Percentiles rank a stretch among this genome's conserved stretches.
phyloP scores from a whole-genome alignment of 306 rosid genomes.

The Dryas drummondii region DNA sequence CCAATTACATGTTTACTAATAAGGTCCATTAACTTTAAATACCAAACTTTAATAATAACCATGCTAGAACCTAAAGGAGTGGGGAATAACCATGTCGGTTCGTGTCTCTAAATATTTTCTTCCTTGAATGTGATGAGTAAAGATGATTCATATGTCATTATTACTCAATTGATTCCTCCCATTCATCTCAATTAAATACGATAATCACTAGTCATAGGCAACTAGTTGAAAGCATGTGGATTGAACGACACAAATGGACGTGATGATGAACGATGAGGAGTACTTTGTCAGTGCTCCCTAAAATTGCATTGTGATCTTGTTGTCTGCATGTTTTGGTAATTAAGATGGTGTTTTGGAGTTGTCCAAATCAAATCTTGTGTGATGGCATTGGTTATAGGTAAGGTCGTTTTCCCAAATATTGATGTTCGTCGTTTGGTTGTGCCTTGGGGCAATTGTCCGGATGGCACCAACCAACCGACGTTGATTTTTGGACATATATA shows the following conservation, averaged over 20 bases:
- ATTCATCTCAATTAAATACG: conserved; percentile 13
- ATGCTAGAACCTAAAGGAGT: too few relatives aligned
- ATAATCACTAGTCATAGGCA: conserved; percentile 23
- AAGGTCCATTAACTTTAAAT: too few relatives aligned
- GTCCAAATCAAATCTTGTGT: background rate
- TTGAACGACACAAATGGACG: conserved; percentile 16
- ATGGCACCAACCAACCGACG: background rate
- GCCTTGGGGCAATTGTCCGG: background rate
- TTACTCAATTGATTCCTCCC: background rate
- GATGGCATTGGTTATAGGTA: conserved; percentile 6
- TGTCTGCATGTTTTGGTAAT: background rate
- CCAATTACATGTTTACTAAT: too few relatives aligned
- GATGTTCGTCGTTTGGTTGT: conserved; percentile 10
- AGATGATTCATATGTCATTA: too few relatives aligned
- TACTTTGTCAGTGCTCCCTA: background rate
- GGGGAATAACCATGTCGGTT: too few relatives aligned
- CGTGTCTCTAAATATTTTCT: too few relatives aligned
- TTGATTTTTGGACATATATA: background rate
- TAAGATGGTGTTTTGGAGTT: background rate
- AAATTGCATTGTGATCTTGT: background rate
- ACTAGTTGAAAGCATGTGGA: conserved; percentile 23
- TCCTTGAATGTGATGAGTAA: too few relatives aligned
- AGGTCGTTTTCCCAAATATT: conserved; percentile 11
- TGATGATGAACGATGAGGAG: background rate
- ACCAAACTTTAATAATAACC: too few relatives aligned